Evolutionary conservation across 2,329 filamentous ascomycete genomes (phyloP).

Genomic region (Coniochaeta ligniaria): DNA sequence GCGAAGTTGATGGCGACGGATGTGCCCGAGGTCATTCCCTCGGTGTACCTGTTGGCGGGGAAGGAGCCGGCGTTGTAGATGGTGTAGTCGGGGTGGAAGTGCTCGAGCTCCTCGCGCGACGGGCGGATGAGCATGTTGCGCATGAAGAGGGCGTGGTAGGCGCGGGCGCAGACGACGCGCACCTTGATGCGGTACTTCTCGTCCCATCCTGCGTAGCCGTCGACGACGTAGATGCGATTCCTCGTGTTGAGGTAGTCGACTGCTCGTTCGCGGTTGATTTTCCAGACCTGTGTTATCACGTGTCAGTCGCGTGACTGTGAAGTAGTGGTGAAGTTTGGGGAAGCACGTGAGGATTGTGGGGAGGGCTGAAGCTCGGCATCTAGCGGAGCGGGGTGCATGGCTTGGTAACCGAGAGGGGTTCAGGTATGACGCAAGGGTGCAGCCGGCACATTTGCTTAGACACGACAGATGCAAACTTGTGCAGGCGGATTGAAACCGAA

Average conservation of each 20-base stretch:
- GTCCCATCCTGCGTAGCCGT: slow-evolving; percentile 97
- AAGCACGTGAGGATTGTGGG: background rate
- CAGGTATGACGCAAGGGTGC: slow-evolving; percentile 1
- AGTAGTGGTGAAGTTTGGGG: background rate
- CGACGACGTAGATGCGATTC: slow-evolving; percentile 96
- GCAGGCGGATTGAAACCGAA: slow-evolving; percentile 8
- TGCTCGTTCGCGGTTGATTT: slow-evolving; percentile 97
- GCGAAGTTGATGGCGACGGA: slow-evolving; percentile 98
- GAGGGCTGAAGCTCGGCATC: background rate
- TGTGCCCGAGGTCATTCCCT: slow-evolving; percentile 97
- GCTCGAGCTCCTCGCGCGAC: slow-evolving; percentile 80
- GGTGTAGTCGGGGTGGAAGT: slow-evolving; percentile 98
- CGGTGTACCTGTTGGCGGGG: slow-evolving; percentile 96
- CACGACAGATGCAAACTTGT: slow-evolving; percentile 6
- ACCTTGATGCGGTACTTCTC: slow-evolving; percentile 97
- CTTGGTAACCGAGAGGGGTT: background rate
- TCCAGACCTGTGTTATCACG: slow-evolving; percentile 70
- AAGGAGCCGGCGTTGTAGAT: slow-evolving; percentile 99
- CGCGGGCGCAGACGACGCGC: slow-evolving; percentile 94
- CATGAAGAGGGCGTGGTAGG: slow-evolving; percentile 99
- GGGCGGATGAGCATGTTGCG: slow-evolving; percentile 99
- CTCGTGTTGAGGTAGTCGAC: slow-evolving; percentile 99
- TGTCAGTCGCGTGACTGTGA: slow-evolving; percentile 16
- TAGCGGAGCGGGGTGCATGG: background rate
- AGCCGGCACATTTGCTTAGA: background rate